Evolutionary conservation across 352 stramenopile species (phyloP).

Genomic region (Phytophthora megakarya): DNA sequence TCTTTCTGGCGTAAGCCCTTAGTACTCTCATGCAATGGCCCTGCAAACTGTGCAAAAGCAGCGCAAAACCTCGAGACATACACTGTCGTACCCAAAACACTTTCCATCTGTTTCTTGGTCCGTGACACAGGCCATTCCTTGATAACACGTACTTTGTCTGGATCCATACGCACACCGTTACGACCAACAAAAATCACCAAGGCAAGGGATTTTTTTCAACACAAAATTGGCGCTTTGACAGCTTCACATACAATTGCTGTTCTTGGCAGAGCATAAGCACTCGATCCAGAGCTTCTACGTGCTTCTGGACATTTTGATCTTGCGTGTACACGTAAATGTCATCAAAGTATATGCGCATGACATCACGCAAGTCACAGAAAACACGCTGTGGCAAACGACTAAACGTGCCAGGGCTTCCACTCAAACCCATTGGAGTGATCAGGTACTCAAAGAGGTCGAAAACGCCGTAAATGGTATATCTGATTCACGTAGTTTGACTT

Average conservation of each 20-base stretch:
- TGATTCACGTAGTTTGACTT: slow-evolving; percentile 1
- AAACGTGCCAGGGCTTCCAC: background rate
- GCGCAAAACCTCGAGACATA: background rate
- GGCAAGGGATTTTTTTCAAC: too few relatives aligned
- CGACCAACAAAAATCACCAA: too few relatives aligned
- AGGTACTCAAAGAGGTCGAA: slow-evolving; percentile 13
- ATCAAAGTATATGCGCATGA: slow-evolving; percentile 11
- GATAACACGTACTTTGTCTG: too few relatives aligned
- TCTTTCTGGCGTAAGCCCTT: too few relatives aligned
- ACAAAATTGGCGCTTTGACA: slow-evolving; percentile 10
- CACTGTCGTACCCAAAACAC: too few relatives aligned
- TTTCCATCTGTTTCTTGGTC: too few relatives aligned
- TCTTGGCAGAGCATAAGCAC: background rate
- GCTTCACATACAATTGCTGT: too few relatives aligned
- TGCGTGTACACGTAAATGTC: slow-evolving; percentile 4
- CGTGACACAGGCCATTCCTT: too few relatives aligned
- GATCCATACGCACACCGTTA: too few relatives aligned
- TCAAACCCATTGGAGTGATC: background rate
- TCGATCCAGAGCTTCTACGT: background rate
- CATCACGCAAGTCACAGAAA: background rate
- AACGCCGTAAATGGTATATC: slow-evolving; percentile 11
- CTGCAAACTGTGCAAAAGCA: slow-evolving; percentile 8
- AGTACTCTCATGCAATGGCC: too few relatives aligned
- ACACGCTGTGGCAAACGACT: background rate
- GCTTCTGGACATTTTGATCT: background rate